Conservation (phyloP, 352 stramenopile species). For the Pythium rhizo-oryzae region DNA sequence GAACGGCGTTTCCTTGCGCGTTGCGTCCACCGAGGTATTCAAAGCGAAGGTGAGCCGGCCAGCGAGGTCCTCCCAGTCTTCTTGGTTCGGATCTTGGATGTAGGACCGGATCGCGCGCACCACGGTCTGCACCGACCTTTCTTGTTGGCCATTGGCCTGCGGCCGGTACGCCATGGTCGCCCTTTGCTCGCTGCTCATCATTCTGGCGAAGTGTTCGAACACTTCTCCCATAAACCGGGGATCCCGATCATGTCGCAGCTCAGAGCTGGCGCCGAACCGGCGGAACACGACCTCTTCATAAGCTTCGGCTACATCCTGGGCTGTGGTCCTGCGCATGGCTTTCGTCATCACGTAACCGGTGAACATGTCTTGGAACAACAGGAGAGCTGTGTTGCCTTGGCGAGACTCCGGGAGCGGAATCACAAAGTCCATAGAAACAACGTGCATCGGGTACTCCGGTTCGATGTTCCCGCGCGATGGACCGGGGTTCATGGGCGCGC, state of each 20-base stretch:
- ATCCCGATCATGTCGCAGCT: constrained; percentile 34
- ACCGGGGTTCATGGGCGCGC: not conserved
- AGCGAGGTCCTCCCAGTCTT: constrained; percentile 36
- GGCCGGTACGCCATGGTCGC: constrained; percentile 34
- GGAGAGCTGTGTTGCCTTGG: constrained; percentile 18
- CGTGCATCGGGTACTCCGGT: constrained; percentile 3
- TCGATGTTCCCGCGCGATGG: constrained; percentile 13
- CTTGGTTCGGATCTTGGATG: constrained; percentile 25
- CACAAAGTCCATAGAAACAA: constrained; percentile 26
- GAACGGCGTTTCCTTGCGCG: constrained; percentile 8
- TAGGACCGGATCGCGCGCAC: constrained; percentile 27
- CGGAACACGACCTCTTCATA: constrained; percentile 33
- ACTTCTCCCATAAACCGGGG: constrained; percentile 37
- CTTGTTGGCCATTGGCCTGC: constrained; percentile 42
- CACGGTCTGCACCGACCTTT: constrained; percentile 31
- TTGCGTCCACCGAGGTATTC: constrained; percentile 14
- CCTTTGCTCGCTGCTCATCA: constrained; percentile 26
- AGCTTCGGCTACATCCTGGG: constrained; percentile 27
- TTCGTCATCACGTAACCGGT: constrained; percentile 30
- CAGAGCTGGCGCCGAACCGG: constrained; percentile 26
- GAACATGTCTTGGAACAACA: constrained; percentile 34
- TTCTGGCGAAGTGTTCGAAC: constrained; percentile 29
- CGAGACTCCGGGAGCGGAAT: not conserved
- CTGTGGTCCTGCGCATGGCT: constrained; percentile 12
- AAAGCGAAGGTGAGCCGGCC: constrained; percentile 28